These are phyloP conservation scores for Eutrema salsugineum DNA, from an alignment of 441 rosid species.

Conservation along the genomic window DNA sequence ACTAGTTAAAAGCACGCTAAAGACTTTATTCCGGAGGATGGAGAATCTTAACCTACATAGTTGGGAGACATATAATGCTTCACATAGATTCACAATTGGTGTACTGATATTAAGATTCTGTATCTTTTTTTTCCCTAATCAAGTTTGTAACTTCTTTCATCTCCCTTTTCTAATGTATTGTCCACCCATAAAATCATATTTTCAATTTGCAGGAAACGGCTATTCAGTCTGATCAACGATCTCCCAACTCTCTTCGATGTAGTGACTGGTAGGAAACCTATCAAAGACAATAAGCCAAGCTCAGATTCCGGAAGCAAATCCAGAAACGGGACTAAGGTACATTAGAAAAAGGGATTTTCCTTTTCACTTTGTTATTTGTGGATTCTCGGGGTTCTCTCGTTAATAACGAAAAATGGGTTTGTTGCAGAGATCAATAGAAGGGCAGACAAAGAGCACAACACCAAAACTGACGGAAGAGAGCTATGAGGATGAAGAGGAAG, in stretches of 20 bases:
- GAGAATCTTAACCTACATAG: not conserved
- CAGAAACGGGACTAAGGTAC: constrained; percentile 68
- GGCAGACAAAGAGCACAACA: constrained; percentile 45
- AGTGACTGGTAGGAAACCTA: constrained; percentile 77
- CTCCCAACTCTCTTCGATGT: constrained; percentile 85
- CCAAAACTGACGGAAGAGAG: constrained; percentile 47
- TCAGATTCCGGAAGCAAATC: constrained; percentile 82
- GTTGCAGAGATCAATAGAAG: constrained; percentile 59
- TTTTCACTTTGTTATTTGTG: not conserved
- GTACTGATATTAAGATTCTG: not conserved
- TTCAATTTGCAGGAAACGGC: constrained; percentile 61
- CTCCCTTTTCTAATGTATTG: not conserved
- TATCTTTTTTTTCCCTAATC: not conserved
- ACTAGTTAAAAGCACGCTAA: not conserved
- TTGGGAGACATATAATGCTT: not conserved
- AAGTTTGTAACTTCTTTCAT: not conserved
- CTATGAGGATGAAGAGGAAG: constrained; percentile 46
- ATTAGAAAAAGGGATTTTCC: not conserved
- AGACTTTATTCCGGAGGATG: not conserved
- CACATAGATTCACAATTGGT: not conserved
- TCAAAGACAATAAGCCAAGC: constrained; percentile 82
- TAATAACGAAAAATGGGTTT: not conserved
- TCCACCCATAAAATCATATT: not conserved
- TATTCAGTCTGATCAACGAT: constrained; percentile 85
- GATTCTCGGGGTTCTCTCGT: not conserved